phyloP scores from a whole-genome alignment of 192 early-diverging fungal genomes.

The Coemansia erecta region DNA sequence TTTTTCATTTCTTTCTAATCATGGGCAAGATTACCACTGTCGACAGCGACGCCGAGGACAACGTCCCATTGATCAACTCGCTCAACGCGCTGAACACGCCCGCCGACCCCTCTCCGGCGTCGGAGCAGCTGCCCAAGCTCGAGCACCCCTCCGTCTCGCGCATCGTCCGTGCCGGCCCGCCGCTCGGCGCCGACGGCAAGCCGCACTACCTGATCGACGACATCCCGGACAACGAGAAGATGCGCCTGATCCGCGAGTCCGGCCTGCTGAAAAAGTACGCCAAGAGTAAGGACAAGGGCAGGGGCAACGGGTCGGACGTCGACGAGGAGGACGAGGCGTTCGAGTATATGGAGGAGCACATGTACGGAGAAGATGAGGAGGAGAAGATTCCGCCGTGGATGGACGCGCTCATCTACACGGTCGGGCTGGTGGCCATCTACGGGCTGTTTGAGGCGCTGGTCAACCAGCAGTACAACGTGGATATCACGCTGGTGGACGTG shows the following conservation, averaged over 20 bases:
- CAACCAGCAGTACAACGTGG: slow-evolving; percentile 49
- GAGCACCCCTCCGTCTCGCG: slow-evolving; percentile 39
- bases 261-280: slow-evolving; percentile 42
- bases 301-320: slow-evolving; percentile 21
- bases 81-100: slow-evolving; percentile 15
- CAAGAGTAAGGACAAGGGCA: slow-evolving; percentile 18
- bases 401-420: slow-evolving; percentile 38
- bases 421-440: slow-evolving; percentile 34
- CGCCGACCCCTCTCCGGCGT: neutral
- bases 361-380: slow-evolving; percentile 6
- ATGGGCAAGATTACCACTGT: slow-evolving; percentile 26
- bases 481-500: slow-evolving; percentile 28
- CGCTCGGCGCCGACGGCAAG: slow-evolving; percentile 39
- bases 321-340: slow-evolving; percentile 16
- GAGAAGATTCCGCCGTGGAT: slow-evolving; percentile 31
- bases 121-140: slow-evolving; percentile 21
- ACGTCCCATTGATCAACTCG: slow-evolving; percentile 29
- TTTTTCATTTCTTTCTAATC: neutral
- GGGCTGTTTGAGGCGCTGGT: slow-evolving; percentile 50
- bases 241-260: slow-evolving; percentile 49
- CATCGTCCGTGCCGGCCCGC: slow-evolving; percentile 37
- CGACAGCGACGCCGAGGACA: slow-evolving; percentile 35
- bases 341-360: slow-evolving; percentile 10
- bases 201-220: slow-evolving; percentile 53
- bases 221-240: slow-evolving; percentile 51